Percentiles rank a stretch among this genome's conserved stretches.
phyloP scores from a whole-genome alignment of 2,329 filamentous ascomycete genomes.

The Dothideomycetidae sp. region DNA sequence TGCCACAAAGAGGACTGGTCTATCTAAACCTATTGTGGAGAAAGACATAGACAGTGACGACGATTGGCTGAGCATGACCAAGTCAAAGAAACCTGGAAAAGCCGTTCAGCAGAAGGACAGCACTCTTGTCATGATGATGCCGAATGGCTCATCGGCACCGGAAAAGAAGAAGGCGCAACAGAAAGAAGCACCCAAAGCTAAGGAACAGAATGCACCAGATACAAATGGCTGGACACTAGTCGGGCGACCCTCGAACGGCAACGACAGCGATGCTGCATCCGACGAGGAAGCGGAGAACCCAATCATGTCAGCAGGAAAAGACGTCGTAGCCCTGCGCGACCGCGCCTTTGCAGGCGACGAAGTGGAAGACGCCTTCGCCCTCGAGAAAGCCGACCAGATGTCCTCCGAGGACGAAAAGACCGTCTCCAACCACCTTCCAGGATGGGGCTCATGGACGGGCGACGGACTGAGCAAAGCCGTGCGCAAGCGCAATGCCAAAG shows the following conservation, averaged over 20 bases:
- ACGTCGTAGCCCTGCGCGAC: conserved; percentile 56
- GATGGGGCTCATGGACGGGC: conserved; percentile 89
- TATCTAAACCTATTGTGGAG: conserved; percentile 7
- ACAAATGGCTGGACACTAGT: conserved; percentile 33
- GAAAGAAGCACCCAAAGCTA: conserved; percentile 9
- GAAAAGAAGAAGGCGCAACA: conserved; percentile 9
- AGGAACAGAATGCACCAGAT: conserved; percentile 20
- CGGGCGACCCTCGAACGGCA: conserved; percentile 18
- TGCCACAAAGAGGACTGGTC: conserved; percentile 25
- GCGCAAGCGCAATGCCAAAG: conserved; percentile 43
- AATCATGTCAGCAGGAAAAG: conserved; percentile 21
- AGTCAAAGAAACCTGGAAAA: conserved; percentile 7
- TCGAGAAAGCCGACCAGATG: conserved; percentile 59
- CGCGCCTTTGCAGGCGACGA: conserved; percentile 79
- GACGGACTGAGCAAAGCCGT: conserved; percentile 62
- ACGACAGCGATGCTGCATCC: conserved; percentile 14
- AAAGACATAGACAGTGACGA: conserved; percentile 4
- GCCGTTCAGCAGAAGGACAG: conserved; percentile 11
- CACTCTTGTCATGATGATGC: conserved; percentile 6
- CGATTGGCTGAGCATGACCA: conserved; percentile 16
- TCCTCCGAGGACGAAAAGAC: conserved; percentile 72
- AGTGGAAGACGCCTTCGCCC: conserved; percentile 63
- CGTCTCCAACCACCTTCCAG: conserved; percentile 71
- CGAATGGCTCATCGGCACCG: conserved; percentile 4
- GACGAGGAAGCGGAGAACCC: conserved; percentile 24